Base-by-base conservation (phyloP, 805 yeast genomes). In the Millerozyma acaciae region DNA sequence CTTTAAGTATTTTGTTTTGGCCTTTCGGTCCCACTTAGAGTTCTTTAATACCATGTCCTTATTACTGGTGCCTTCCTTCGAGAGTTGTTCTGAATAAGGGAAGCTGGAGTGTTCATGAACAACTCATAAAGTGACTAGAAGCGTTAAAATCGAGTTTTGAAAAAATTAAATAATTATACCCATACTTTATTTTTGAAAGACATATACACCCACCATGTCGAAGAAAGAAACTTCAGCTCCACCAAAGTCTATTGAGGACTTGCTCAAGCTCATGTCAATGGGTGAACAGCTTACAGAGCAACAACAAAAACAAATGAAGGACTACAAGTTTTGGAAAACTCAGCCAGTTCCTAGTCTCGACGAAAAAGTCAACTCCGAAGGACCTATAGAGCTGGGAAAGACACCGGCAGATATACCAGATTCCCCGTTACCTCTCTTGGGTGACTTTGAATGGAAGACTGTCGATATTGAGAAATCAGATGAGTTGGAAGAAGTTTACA, bases 241-340 rank as follows among this genome's bases (percentile, higher is more conserved):
- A 7, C 35, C 45, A 21, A 68, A 70, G 45, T 50, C 68, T 17
- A 68, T 80, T 35, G 80, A 79, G 45, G 85, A 83, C 38, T 68
- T 84, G 33, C 58, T 84, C 42, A 65, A 66, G 49, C 66, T 65
- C 45, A 57, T 77, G 24, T 67, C 78, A 2, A 56, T 70, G 65
- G 78, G 77, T 21, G 73, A 73, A 40, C 69, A 70, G 42, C 62
- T 79, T 30, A 66, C 68, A n/a, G 78, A 68, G 27, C 65, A 71
- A 20, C 81, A 80, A 55, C 65, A 73, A 47, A 81, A 80, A 42
- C 75, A 79, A 15, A 87, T 88, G 84, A 78, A 84, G 33, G 95
- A 89, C 52, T 86, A 89, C 67, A 86, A 84, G 63, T 93, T 93
- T 62, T 93, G 98, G 98, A 85, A 84, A 51, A 93, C 98, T 2